A percentile compares a stretch with the other conserved stretches of the same genome.
phyloP scores from a whole-genome alignment of 2,329 filamentous ascomycete genomes.

The Diplodia seriata region DNA sequence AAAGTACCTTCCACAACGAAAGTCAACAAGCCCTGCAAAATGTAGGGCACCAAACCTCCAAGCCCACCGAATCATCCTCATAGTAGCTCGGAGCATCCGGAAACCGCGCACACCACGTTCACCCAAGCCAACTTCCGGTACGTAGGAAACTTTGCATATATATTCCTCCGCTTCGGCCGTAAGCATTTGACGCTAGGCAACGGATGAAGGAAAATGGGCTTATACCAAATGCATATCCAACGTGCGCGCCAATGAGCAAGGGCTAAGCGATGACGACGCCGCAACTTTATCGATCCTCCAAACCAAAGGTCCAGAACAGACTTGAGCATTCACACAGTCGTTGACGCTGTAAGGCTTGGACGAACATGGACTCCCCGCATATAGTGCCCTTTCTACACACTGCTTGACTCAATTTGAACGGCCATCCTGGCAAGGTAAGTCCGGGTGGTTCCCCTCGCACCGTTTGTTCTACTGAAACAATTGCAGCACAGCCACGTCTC shows the following conservation, averaged over 20 bases:
- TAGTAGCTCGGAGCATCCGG: neutral
- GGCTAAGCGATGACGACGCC: neutral
- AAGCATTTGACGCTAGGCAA: neutral
- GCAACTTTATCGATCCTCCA: constrained; percentile 23
- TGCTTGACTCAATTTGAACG: neutral
- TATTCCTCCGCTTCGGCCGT: constrained; percentile 21
- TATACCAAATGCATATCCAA: neutral
- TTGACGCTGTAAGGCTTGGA: neutral
- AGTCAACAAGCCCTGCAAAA: neutral
- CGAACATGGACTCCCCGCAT: neutral
- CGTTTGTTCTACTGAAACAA: neutral
- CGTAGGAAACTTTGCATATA: constrained; percentile 15
- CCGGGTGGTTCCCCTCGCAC: too few relatives aligned
- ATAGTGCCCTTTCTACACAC: neutral
- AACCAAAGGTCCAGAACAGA: neutral
- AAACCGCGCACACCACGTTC: neutral
- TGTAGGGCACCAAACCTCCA: neutral
- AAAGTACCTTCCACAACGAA: neutral
- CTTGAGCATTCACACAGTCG: neutral
- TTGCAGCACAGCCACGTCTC: neutral
- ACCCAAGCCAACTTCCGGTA: neutral
- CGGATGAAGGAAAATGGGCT: neutral
- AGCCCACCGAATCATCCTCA: neutral
- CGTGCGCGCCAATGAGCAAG: neutral
- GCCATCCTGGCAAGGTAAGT: neutral